Conservation (phyloP, 1,139 yeast genomes). For the Candida pseudocylindracea region DNA sequence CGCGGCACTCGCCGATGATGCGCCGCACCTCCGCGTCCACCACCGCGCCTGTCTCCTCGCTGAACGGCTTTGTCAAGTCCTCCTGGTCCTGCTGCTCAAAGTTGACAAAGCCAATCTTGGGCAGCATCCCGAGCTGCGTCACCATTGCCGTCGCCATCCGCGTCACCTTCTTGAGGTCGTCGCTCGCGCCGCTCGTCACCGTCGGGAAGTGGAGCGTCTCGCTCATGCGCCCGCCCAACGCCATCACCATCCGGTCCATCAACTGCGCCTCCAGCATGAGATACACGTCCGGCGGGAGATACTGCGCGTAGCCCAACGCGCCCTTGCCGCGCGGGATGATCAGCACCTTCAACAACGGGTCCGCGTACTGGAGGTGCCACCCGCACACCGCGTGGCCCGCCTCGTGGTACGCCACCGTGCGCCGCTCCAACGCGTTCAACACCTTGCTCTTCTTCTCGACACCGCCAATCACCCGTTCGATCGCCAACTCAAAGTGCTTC, state of each 20-base stretch:
- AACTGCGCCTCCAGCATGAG: constrained; percentile 44
- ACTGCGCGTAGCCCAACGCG: constrained; percentile 68
- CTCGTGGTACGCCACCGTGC: constrained; percentile 60
- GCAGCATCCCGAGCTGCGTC: constrained; percentile 54
- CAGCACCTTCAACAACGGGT: constrained; percentile 60
- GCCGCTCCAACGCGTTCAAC: constrained; percentile 49
- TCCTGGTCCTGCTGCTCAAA: constrained; percentile 28
- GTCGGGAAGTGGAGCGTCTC: constrained; percentile 58
- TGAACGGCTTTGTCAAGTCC: constrained; percentile 10
- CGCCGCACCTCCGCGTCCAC: constrained; percentile 49
- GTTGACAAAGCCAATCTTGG: constrained; percentile 37
- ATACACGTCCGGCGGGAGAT: constrained; percentile 57
- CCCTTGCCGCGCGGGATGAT: constrained; percentile 74
- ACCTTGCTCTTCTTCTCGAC: constrained; percentile 52
- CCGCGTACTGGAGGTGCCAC: constrained; percentile 51
- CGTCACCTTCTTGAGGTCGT: constrained; percentile 62
- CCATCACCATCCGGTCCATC: constrained; percentile 58
- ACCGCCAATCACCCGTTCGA: constrained; percentile 68
- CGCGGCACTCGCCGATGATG: constrained; percentile 28
- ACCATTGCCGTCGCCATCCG: constrained; percentile 65
- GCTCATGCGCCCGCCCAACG: constrained; percentile 60
- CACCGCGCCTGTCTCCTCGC: constrained; percentile 42
- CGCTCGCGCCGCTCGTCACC: constrained; percentile 69
- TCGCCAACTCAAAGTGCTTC: constrained; percentile 56
- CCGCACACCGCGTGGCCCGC: constrained; percentile 76